Evolutionary conservation across 208 protist genomes (phyloP).

Genomic region (Crithidia bombi): DNA sequence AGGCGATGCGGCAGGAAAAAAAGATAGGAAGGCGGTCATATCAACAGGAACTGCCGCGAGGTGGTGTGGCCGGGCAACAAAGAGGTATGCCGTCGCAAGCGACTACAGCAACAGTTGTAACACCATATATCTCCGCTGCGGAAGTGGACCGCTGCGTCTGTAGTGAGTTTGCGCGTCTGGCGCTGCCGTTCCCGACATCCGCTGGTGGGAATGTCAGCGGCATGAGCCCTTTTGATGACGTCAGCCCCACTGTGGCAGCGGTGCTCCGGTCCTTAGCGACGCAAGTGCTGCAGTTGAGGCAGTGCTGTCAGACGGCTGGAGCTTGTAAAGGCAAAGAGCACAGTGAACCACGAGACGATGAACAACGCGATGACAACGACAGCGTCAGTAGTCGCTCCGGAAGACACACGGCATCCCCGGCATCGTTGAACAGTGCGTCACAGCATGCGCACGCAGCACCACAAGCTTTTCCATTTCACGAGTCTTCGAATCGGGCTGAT

Average conservation of each 20-base stretch:
- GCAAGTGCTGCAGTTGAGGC: conserved; percentile 47
- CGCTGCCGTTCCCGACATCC: neutral
- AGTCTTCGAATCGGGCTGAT: no score
- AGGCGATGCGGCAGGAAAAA: conserved; percentile 36
- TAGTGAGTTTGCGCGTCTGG: conserved; percentile 17
- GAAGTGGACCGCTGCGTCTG: conserved; percentile 14
- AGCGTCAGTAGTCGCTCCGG: no score
- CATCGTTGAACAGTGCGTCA: no score
- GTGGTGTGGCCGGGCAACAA: neutral
- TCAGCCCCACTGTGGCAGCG: conserved; percentile 31
- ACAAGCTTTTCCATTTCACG: no score
- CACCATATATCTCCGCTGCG: conserved; percentile 26
- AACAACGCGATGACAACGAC: no score
- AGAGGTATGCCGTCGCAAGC: neutral
- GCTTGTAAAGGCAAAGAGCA: no score
- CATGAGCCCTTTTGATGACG: conserved; percentile 18
- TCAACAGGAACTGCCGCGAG: conserved; percentile 37
- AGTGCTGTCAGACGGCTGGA: no score
- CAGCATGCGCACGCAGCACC: no score
- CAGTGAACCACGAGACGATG: no score
- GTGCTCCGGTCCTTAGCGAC: conserved; percentile 52
- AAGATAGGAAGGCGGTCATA: conserved; percentile 33
- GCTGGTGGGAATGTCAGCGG: neutral
- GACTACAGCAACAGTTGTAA: neutral
- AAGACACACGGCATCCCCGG: no score